Evolutionary conservation across 2,329 filamentous ascomycete genomes (phyloP).

Genomic region (Xylariaceae sp.): DNA sequence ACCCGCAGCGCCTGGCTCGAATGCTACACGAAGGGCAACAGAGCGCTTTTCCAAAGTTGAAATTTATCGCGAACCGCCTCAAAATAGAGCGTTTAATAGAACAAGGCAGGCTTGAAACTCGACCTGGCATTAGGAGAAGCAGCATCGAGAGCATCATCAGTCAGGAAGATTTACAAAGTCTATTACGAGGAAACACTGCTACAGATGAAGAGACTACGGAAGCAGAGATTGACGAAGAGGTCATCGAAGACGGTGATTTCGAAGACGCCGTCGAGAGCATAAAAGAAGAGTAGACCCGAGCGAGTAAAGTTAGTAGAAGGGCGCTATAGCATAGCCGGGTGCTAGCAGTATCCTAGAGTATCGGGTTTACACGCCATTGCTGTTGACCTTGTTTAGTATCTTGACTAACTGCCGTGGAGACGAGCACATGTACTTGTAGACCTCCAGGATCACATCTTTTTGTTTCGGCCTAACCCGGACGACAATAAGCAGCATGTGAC

Average conservation of each 20-base stretch:
- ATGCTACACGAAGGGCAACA: slow-evolving; percentile 94
- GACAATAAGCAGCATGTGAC: neutral
- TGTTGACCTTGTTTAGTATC: too few species aligned
- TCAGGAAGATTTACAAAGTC: slow-evolving; percentile 62
- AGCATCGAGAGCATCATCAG: slow-evolving; percentile 66
- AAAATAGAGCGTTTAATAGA: slow-evolving; percentile 78
- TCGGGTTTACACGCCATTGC: neutral
- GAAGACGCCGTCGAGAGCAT: slow-evolving; percentile 30
- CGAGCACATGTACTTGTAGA: neutral
- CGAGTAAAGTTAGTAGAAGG: neutral
- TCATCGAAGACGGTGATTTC: slow-evolving; percentile 35
- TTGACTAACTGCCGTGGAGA: neutral
- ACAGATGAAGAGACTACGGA: slow-evolving; percentile 41
- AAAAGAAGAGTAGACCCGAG: slow-evolving; percentile 22
- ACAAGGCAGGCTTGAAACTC: slow-evolving; percentile 60
- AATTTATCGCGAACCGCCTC: slow-evolving; percentile 87
- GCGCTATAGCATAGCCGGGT: neutral
- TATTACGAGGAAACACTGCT: slow-evolving; percentile 45
- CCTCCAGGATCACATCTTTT: neutral
- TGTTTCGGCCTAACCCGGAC: neutral
- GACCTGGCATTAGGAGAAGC: slow-evolving; percentile 53
- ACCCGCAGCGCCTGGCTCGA: slow-evolving; percentile 72
- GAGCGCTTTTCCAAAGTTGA: slow-evolving; percentile 87
- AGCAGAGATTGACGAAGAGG: slow-evolving; percentile 37
- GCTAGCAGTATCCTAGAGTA: neutral